These are phyloP conservation scores for Harrya chromipes DNA, from an alignment of 768 basidiomycete genomes.

Conservation along the genomic window DNA sequence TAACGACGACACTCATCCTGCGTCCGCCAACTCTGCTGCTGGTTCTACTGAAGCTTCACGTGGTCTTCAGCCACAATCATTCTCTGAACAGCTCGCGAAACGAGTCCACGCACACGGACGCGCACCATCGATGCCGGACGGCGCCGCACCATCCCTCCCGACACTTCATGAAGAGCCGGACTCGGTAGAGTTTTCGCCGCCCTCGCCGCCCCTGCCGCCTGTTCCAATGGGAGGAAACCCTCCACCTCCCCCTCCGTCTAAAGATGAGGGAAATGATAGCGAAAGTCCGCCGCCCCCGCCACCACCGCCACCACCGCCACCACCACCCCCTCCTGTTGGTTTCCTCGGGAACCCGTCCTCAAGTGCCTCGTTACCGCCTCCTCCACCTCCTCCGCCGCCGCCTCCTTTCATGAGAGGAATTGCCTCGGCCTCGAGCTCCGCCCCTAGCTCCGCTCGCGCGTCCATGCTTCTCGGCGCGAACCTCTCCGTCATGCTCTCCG, in stretches of 20 bases:
- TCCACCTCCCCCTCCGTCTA: constrained; percentile 13
- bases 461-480: constrained; percentile 60
- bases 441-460: constrained; percentile 50
- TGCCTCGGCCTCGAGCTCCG: constrained; percentile 36
- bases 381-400: constrained; percentile 38
- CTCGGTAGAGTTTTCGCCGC: constrained; percentile 19
- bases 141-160: constrained; percentile 34
- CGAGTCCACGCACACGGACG: constrained; percentile 53
- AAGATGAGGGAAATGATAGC: constrained; percentile 11
- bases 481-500: constrained; percentile 51
- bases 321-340: constrained; percentile 38
- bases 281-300: constrained; percentile 32
- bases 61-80: constrained; percentile 40
- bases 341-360: constrained; percentile 27
- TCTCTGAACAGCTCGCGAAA: constrained; percentile 61
- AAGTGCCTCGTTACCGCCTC: constrained; percentile 23
- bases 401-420: constrained; percentile 29
- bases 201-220: constrained; percentile 13
- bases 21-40: constrained; percentile 50
- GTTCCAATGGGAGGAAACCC: constrained; percentile 3
- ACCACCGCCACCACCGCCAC: constrained; percentile 28
- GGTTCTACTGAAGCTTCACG: constrained; percentile 37
- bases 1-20: constrained; percentile 54
- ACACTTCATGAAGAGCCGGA: constrained; percentile 41
- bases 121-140: constrained; percentile 36